Percentiles rank a stretch among this genome's conserved stretches.
These are phyloP conservation scores for Sindora glabra DNA, from an alignment of 306 rosid species.

Conservation along the genomic window DNA sequence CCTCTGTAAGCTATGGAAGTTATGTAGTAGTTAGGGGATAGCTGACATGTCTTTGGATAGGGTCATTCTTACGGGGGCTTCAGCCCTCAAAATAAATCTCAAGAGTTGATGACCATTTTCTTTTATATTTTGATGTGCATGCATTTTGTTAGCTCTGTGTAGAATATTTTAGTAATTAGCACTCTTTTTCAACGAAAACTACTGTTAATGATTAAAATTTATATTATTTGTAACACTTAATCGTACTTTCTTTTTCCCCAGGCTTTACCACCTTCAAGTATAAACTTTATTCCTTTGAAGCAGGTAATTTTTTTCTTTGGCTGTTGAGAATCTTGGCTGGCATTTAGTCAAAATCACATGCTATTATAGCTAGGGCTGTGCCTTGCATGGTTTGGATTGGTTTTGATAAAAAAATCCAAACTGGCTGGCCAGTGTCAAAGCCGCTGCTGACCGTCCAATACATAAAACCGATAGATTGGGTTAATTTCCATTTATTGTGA, in stretches of 20 bases:
- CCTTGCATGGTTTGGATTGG: too few species aligned
- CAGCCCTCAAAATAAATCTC: background rate
- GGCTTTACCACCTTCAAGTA: constrained; percentile 80
- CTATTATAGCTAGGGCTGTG: background rate
- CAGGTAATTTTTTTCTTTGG: constrained; percentile 46
- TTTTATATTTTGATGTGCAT: background rate
- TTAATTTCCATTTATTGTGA: too few species aligned
- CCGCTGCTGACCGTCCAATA: too few species aligned
- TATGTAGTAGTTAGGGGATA: background rate
- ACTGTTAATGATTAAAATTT: background rate
- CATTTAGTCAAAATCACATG: constrained; percentile 5
- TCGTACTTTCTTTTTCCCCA: constrained; percentile 33
- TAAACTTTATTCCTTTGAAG: constrained; percentile 73
- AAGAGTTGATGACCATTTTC: background rate
- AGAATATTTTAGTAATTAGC: background rate
- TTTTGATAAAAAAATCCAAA: too few species aligned
- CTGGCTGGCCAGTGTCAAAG: too few species aligned
- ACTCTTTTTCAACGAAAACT: too few species aligned
- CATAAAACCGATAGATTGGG: too few species aligned
- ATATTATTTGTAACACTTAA: constrained; percentile 2
- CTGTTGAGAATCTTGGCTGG: background rate
- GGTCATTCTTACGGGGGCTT: background rate
- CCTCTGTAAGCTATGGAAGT: too few species aligned
- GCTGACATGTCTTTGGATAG: background rate
- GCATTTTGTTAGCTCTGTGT: background rate